Conservation (phyloP, 2,329 filamentous ascomycete species). For the Colletotrichum navitas region DNA sequence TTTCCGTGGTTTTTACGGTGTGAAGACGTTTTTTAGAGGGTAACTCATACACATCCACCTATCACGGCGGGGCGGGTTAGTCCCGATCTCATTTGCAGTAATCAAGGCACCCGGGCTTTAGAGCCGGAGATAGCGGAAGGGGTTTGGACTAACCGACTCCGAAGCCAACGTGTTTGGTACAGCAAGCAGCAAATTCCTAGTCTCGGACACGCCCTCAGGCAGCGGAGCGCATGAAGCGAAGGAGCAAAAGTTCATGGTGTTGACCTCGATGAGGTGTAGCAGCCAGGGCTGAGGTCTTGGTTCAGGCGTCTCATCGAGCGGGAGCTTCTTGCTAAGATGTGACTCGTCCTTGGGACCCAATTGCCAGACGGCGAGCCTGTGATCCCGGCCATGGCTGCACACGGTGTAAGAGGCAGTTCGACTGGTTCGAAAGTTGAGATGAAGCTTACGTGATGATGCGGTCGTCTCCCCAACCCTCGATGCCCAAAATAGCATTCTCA, state of each 20-base stretch:
- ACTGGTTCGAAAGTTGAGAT: background rate
- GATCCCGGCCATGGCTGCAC: slow-evolving; percentile 87
- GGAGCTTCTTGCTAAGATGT: slow-evolving; percentile 75
- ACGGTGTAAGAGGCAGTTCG: background rate
- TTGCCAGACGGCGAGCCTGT: slow-evolving; percentile 88
- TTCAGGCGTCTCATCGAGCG: slow-evolving; percentile 71
- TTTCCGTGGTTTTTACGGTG: slow-evolving; percentile 62
- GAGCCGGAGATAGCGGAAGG: slow-evolving; percentile 25
- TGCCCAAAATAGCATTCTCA: slow-evolving; percentile 79
- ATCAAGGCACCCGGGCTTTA: slow-evolving; percentile 15
- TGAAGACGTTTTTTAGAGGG: slow-evolving; percentile 80
- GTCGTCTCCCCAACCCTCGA: slow-evolving; percentile 77
- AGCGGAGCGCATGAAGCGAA: slow-evolving; percentile 72
- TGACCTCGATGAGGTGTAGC: slow-evolving; percentile 85
- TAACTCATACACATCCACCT: slow-evolving; percentile 87
- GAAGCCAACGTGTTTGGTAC: slow-evolving; percentile 83
- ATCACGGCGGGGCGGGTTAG: slow-evolving; percentile 28
- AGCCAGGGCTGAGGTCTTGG: slow-evolving; percentile 80
- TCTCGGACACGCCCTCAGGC: slow-evolving; percentile 8
- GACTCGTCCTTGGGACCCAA: slow-evolving; percentile 71
- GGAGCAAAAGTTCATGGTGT: slow-evolving; percentile 94
- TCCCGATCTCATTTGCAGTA: slow-evolving; percentile 12
- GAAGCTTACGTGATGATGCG: slow-evolving; percentile 83
- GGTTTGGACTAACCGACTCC: slow-evolving; percentile 68
- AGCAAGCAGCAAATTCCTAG: slow-evolving; percentile 70